Conservation (phyloP, 2,329 filamentous ascomycete genomes). For the Penicillium sp. region DNA sequence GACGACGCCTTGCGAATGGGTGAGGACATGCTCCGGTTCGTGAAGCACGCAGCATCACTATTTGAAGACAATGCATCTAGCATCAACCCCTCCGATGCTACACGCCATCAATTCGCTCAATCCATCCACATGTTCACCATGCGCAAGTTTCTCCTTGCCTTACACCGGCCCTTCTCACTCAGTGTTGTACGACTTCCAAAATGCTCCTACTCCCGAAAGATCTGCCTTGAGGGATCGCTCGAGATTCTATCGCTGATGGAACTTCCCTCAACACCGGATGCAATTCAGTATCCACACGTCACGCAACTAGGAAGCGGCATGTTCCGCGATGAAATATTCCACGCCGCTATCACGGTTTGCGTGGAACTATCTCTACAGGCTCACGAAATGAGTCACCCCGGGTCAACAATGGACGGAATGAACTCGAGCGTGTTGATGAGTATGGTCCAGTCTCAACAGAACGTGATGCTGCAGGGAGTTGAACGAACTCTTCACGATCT, state of each 20-base stretch:
- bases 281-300: constrained; percentile 28
- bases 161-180: constrained; percentile 50
- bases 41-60: constrained; percentile 22
- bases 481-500: constrained; percentile 30
- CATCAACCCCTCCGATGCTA: constrained; percentile 2
- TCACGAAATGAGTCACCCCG: constrained; percentile 22
- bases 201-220: constrained; percentile 39
- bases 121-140: constrained; percentile 51
- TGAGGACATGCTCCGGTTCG: constrained; percentile 26
- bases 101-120: constrained; percentile 28
- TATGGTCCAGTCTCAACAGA: constrained; percentile 33
- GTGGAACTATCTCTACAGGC: constrained; percentile 33
- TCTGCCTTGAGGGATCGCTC: constrained; percentile 37
- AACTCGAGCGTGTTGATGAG: constrained; percentile 28
- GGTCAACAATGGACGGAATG: constrained; percentile 16
- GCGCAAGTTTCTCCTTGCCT: constrained; percentile 55
- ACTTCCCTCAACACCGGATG: constrained; percentile 16
- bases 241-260: constrained; percentile 35
- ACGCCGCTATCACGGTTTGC: constrained; percentile 34
- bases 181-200: constrained; percentile 33
- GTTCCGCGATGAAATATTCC: constrained; percentile 37
- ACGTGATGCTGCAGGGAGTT: constrained; percentile 30
- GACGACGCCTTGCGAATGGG: constrained; percentile 33
- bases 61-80: constrained; percentile 23
- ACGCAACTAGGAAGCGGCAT: constrained; percentile 34